phyloP scores from a whole-genome alignment of 441 rosid genomes.

The Syzygium syzygioides region DNA sequence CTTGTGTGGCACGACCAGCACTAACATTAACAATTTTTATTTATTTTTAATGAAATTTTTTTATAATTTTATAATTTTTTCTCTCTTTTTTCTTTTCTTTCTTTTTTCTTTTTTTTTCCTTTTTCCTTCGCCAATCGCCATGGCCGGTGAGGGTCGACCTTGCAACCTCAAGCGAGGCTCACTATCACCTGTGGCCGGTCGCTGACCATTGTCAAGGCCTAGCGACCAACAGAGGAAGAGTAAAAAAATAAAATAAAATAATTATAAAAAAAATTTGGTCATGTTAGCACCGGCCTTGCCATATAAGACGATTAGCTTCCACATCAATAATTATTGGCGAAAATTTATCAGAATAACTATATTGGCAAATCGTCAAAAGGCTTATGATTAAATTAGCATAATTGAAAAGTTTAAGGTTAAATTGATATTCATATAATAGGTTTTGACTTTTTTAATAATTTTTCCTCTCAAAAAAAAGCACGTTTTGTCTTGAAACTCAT shows the following conservation, averaged over 20 bases:
- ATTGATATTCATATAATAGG: rapidly evolving
- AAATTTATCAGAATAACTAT: neutral
- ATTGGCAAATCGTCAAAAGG: rapidly evolving
- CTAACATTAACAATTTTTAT: neutral
- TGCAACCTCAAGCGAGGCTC: neutral
- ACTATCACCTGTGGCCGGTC: neutral
- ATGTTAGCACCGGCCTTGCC: rapidly evolving
- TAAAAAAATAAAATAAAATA: neutral
- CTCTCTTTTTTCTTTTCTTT: neutral
- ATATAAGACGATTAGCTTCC: rapidly evolving
- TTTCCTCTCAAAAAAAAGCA: neutral
- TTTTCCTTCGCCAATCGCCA: neutral
- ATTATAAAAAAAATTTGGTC: neutral
- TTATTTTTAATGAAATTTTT: neutral
- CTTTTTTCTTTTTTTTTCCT: neutral
- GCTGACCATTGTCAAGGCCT: rapidly evolving
- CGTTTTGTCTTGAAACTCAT: neutral
- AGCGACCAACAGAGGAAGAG: rapidly evolving
- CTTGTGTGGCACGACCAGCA: rapidly evolving
- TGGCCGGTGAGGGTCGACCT: neutral
- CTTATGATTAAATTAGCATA: rapidly evolving
- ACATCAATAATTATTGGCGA: rapidly evolving
- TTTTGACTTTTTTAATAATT: neutral
- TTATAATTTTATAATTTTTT: neutral
- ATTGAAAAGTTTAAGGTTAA: rapidly evolving